Evolutionary conservation across 306 rosid species (phyloP), one percentile per base, ranked within the genome.

Genomic region (Acacia melanoxylon): DNA sequence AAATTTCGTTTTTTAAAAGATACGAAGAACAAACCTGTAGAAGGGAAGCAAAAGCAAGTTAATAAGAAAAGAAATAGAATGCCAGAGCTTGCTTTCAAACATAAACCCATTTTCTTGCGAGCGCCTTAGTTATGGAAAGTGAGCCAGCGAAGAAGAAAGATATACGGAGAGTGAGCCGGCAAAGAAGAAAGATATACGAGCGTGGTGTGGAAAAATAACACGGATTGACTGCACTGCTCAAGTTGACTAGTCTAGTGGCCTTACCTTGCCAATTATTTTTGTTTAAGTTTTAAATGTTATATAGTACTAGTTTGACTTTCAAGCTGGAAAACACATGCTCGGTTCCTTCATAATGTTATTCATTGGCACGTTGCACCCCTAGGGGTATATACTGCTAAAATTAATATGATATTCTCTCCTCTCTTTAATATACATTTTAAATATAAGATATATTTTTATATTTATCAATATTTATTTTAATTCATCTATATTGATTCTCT

Each of bases 21-120:
- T 22, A 29, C 31, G 31, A 46, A 41, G 19, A 46, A 40, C 6
- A 56, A 27, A 93, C 97, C 97, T 87, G 95, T 90, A 22, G 91
- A 75, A 84, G 72, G 80, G 86, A 88, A 87, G 79, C 63, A 52
- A 41, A 52, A 63, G 77, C 67, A 86, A 27, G 79, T 86, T 5
- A 90, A 29, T 8, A 84, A 72, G 44, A 86, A 54, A 7, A 88
- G 45, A 42, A 87, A 15, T 10, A 85, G 63, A 84, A 84, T 71
- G 91, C 81, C 58, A 54, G 63, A 84, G 68, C 72, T 77, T 9
- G 74, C 25, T 70, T 79, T 81, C 67, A 62, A 74, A 73, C 37
- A 15, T 66, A 68, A 73, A 31, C 85, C 67, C 90, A 89, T 86
- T 68, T 79, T 78, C 48, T 48, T 42, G 70, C 4, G 58, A 51